Evolutionary conservation across 2,329 filamentous ascomycete species (phyloP), one percentile per base, ranked within the genome.

Genomic region (Fusarium beomiforme): DNA sequence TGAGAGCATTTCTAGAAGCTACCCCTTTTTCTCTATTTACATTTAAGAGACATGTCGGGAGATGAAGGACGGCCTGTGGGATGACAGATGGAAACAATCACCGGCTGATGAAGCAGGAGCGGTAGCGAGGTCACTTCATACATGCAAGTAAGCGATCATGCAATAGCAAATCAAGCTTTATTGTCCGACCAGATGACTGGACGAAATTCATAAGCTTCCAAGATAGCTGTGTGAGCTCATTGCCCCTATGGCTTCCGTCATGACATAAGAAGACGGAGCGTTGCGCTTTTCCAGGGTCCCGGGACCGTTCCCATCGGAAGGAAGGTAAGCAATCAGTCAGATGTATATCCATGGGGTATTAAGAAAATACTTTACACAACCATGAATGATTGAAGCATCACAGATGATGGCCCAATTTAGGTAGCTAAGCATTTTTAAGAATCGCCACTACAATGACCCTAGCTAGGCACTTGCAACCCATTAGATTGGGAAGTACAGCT

Each of bases 31-130:
- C 55, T 69, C 46, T 37, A 37, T 37, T 39, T 9, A 29, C 29
- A 29, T n/a, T 13, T 41, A 19, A 34, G 46, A 53, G 41, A 53
- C 39, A 19, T 42, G 11, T 41, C 53, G 43, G 39, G 59, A 73
- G 51, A 66, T 68, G 63, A 72, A 71, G 66, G 60, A 57, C 50
- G 31, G 47, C 34, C 51, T 61, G 63, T 69, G 59, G 36, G 39
- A 67, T 68, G 56, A 17, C 46, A 49, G 49, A 46, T 62, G 57
- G 36, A 50, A 65, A 69, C 65, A 61, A 69, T 43, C 58, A 43
- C 42, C 58, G 51, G 56, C 51, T 64, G 39, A 59, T 59, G 59
- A 64, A 56, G 60, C 57, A 57, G 69, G 56, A 57, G 46, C 24
- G 17, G 31, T 24, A 59, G 31, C 43, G 50, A 58, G 37, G 42